Evolutionary conservation across 2,329 filamentous ascomycete species (phyloP), one percentile per base, ranked within the genome.

Genomic region (Aureobasidium sp.): DNA sequence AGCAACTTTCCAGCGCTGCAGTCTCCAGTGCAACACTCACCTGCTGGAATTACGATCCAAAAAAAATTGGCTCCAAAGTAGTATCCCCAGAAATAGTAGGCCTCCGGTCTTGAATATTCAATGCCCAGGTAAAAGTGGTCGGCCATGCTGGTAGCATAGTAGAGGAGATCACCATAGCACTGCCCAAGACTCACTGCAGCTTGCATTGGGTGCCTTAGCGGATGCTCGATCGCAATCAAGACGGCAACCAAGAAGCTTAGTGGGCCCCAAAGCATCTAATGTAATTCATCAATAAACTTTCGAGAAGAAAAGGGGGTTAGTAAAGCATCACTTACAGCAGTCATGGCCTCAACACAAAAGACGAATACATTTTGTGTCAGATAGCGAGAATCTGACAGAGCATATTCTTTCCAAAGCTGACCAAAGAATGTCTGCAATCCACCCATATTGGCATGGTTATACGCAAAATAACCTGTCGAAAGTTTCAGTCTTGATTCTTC

Each of bases 321-420:
- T 10, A 5, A 41, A 29, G 52, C 9, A 21, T 13, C 44, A 74
- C 85, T 69, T 76, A 92, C 88, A 45, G 86, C 86, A 1, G 91
- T 96, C 65, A 96, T 84, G 21, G 82, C 85, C 79, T 96, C 91
- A 73, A 96, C 87, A 72, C 89, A 92, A n/a, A 96, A 78, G 67
- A 94, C 91, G 69, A 96, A 91, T 1, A 87, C 82, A 70, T 94
- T 89, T 21, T 86, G 85, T 2, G 87, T 91, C 67, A 96, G 78
- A 70, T 96, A 96, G 47, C 91, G 83, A 60, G 91, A 95, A 76
- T 96, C 91, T 2, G 89, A 92, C 37, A 92, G 81, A 3, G 89
- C 82, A 72, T 96, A 96, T 74, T 96, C 91, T 72, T 96, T 96
- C 91, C 91, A 96, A 48, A 96, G 79, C 77, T 96, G 90, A 3